Evolutionary conservation across 768 basidiomycete species (phyloP), one percentile per base, ranked within the genome.

Genomic region (Gymnopilus dilepis): DNA sequence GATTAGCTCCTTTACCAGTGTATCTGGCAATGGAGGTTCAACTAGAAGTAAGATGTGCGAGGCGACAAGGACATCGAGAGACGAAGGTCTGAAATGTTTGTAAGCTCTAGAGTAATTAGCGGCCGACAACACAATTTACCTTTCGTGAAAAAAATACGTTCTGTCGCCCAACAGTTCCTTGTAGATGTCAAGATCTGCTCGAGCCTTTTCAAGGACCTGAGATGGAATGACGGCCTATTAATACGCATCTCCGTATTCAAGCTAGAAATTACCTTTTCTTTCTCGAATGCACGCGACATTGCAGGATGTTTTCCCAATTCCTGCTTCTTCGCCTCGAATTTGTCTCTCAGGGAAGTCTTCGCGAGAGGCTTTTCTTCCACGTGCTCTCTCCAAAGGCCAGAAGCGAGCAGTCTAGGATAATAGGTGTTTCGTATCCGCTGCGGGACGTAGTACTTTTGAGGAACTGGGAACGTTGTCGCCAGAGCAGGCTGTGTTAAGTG

Each of bases 401-500:
- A 81, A 7, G 81, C 81, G 69, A 89, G 84, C 34, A 94, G 75
- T 13, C 89, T 83, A 12, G 82, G 77, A 56, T 74, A 80, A 64
- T 88, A 84, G 17, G 79, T 70, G 26, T 82, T 77, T 38, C 90
- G 83, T 31, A 93, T 81, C 17, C 91, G 83, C 5, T 72, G 68
- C 0, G 91, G 88, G 6, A 91, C 84, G 67, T 89, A 94, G 70
- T 91, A 94, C 8, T 86, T 82, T 67, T 90, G 89, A 0, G 91
- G 92, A 2, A 89, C 57, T 13, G 85, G 81, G 56, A 90, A 85
- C 65, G 86, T 72, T 6, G 82, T 80, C 0, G 81, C 84, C 40
- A 94, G 74, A 0, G 80, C 73, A 3, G 82, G 83, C 34, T 81
- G 80, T 11, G 83, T 89, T 58, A 91, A 65, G 9, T 76, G 75